Conservation (phyloP, 768 basidiomycete species). For the Pholiota conissans region DNA sequence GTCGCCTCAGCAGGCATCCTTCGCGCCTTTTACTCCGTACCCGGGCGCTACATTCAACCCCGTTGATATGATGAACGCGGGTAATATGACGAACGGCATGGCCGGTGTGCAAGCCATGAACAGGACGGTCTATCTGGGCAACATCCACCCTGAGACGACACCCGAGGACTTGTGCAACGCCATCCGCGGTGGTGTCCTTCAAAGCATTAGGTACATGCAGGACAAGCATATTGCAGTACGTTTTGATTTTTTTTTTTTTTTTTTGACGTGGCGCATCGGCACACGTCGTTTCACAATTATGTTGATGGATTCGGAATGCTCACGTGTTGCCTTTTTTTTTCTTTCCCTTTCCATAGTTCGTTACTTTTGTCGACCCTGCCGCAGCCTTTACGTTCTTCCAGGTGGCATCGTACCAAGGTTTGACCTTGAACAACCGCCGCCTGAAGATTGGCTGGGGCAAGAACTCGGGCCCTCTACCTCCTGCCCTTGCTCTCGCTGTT, state of each 20-base stretch:
- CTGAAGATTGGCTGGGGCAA: constrained; percentile 99
- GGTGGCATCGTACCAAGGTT: constrained; percentile 84
- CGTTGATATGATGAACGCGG: constrained; percentile 39
- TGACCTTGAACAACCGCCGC: constrained; percentile 90
- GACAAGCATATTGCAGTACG: constrained; percentile 96
- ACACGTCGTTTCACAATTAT: background rate
- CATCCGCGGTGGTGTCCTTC: constrained; percentile 93
- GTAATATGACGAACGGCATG: constrained; percentile 31
- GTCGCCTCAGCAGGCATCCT: constrained; percentile 32
- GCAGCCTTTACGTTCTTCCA: constrained; percentile 95
- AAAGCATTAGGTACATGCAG: constrained; percentile 93
- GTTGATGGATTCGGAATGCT: background rate
- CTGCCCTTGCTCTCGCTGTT: constrained; percentile 83
- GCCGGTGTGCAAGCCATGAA: constrained; percentile 62
- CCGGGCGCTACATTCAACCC: constrained; percentile 45
- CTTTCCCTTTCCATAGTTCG: constrained; percentile 58
- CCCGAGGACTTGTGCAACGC: constrained; percentile 96
- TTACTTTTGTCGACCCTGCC: constrained; percentile 93
- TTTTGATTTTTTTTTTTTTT: constrained; percentile 18
- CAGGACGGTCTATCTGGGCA: constrained; percentile 92
- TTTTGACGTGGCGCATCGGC: constrained; percentile 1
- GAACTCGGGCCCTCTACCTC: constrained; percentile 84
- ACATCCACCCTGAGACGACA: constrained; percentile 94
- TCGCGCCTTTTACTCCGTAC: constrained; percentile 53
- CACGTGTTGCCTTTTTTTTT: background rate